These are phyloP conservation scores for Chlamydomonas eustigma DNA, from an alignment of 139 green algal species.

Conservation along the genomic window DNA sequence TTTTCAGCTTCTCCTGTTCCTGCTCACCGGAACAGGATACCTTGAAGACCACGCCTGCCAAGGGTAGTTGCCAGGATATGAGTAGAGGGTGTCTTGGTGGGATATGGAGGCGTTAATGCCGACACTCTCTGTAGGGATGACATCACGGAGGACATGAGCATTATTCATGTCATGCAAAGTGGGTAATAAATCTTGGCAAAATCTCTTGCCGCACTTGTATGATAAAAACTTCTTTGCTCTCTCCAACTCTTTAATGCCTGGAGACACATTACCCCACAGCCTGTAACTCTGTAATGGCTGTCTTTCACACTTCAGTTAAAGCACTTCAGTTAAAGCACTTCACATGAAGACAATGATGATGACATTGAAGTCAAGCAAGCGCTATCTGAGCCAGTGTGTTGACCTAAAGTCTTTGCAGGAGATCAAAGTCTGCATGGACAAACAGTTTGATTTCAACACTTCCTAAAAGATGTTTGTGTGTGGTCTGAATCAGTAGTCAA, in stretches of 20 bases:
- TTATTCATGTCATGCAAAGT: no score
- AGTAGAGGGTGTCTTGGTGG: constrained; percentile 23
- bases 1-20: no score
- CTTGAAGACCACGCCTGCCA: constrained; percentile 27
- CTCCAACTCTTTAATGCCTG: not conserved
- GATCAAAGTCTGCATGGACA: not conserved
- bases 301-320: not conserved
- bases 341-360: not conserved
- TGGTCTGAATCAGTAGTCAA: constrained; percentile 8
- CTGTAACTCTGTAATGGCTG: not conserved
- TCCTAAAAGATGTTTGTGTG: not conserved
- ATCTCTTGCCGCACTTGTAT: not conserved
- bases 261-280: not conserved
- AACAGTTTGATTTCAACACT: not conserved
- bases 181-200: no score
- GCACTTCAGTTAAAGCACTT: not conserved
- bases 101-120: constrained; percentile 1
- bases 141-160: not conserved
- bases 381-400: no score
- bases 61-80: constrained; percentile 33
- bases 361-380: no score
- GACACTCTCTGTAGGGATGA: not conserved
- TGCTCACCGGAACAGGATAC: constrained; percentile 16
- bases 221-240: not conserved
- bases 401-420: no score